Evolutionary conservation across 768 basidiomycete genomes (phyloP).

Genomic region (Auricularia heimuer): DNA sequence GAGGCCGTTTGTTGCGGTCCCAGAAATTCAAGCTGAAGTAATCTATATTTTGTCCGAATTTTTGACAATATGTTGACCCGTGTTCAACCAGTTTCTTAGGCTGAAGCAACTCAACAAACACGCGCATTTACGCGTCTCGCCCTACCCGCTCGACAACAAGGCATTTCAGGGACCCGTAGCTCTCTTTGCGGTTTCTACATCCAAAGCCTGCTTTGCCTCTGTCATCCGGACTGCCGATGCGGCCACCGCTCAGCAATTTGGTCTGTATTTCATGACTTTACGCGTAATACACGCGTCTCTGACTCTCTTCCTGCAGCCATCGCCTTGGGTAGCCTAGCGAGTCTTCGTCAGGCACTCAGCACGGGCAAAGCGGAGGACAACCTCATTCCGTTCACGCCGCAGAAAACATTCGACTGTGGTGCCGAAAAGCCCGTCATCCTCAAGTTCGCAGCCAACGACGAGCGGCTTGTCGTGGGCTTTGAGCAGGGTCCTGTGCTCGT

Average conservation of each 20-base stretch:
- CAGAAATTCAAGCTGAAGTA: neutral
- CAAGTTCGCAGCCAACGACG: constrained; percentile 48
- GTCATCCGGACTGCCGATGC: constrained; percentile 28
- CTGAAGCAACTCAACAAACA: constrained; percentile 45
- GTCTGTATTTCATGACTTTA: constrained; percentile 1
- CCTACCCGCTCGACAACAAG: constrained; percentile 35
- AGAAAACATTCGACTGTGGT: constrained; percentile 37
- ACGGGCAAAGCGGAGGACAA: constrained; percentile 18
- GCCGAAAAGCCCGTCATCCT: constrained; percentile 42
- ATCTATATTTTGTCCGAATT: neutral
- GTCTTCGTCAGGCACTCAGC: constrained; percentile 33
- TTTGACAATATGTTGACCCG: neutral
- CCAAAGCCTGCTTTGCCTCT: constrained; percentile 63
- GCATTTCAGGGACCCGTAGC: constrained; percentile 34
- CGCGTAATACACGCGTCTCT: neutral
- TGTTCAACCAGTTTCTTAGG: constrained; percentile 25
- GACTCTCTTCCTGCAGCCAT: constrained; percentile 33
- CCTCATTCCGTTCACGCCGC: constrained; percentile 37
- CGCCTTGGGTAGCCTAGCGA: constrained; percentile 47
- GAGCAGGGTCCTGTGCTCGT: constrained; percentile 49
- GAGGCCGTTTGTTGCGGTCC: neutral
- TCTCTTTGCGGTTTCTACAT: constrained; percentile 51
- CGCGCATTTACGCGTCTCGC: constrained; percentile 53
- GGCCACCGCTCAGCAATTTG: constrained; percentile 26
- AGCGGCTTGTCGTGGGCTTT: constrained; percentile 49